Percentiles rank a stretch among this genome's conserved stretches.
Evolutionary conservation across 176 grass and related monocot species (phyloP).

Genomic region (Avena eriantha): DNA sequence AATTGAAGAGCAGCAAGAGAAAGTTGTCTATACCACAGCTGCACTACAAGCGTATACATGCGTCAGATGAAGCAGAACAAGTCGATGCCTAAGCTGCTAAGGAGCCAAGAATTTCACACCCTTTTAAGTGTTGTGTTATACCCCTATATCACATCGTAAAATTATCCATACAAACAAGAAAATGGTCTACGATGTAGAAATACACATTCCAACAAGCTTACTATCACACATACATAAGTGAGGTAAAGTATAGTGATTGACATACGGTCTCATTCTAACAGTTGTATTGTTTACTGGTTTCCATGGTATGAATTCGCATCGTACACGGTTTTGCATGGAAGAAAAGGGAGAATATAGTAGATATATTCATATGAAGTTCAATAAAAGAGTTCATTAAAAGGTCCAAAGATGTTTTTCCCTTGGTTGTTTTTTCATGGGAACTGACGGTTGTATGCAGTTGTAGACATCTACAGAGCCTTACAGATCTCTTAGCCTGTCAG

Average conservation of each 20-base stretch:
- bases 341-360: too few relatives aligned
- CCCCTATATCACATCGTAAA: neutral
- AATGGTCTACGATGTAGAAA: neutral
- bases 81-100: neutral
- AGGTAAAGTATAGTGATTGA: neutral
- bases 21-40: neutral
- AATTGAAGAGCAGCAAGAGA: neutral
- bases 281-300: neutral
- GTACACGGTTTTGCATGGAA: too few relatives aligned
- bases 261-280: neutral
- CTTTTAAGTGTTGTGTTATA: neutral
- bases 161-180: neutral
- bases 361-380: slow-evolving; percentile 2
- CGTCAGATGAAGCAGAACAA: neutral
- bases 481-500: slow-evolving; percentile 31
- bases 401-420: neutral
- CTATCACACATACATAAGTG: neutral
- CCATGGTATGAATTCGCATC: too few relatives aligned
- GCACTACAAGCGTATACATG: neutral
- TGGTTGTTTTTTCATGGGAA: neutral
- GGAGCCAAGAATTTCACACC: neutral
- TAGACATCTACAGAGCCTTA: slow-evolving; percentile 20
- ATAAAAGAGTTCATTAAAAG: neutral
- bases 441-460: neutral
- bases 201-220: neutral